A percentile compares a stretch with the other conserved stretches of the same genome.
phyloP scores from a whole-genome alignment of 208 protist genomes.

The Acanthamoeba quina region DNA sequence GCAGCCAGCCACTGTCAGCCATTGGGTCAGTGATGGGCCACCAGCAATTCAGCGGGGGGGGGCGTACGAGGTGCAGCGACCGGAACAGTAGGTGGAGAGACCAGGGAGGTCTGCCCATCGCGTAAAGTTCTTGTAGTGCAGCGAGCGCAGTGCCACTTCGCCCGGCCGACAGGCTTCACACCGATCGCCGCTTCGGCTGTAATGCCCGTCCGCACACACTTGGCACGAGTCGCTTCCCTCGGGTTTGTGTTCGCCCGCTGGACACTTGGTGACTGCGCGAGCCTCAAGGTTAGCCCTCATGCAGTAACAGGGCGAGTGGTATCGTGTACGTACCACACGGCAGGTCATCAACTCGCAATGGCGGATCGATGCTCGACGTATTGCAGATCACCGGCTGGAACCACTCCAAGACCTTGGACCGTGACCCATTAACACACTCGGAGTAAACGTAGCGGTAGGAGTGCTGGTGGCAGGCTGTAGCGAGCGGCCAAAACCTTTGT shows the following conservation, averaged over 20 bases:
- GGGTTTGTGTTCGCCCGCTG: neutral
- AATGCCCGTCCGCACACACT: neutral
- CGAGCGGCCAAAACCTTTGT: neutral
- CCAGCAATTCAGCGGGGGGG: neutral
- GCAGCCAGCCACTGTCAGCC: slow-evolving; percentile 1
- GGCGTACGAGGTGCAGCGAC: slow-evolving; percentile 26
- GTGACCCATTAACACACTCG: neutral
- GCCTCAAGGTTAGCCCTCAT: neutral
- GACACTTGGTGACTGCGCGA: neutral
- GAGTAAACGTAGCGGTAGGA: neutral
- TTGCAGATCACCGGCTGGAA: slow-evolving; percentile 44
- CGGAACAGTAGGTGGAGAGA: slow-evolving; percentile 24
- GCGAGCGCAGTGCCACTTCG: neutral
- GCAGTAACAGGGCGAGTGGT: neutral
- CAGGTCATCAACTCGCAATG: neutral
- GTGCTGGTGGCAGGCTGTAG: neutral
- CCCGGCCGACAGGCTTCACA: slow-evolving; percentile 1
- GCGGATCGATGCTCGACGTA: neutral
- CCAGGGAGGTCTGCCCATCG: slow-evolving; percentile 7
- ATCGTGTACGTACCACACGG: neutral
- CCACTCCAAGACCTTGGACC: neutral
- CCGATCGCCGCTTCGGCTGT: neutral
- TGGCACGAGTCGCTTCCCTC: neutral
- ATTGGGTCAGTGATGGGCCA: neutral
- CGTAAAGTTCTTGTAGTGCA: neutral